Evolutionary conservation across 768 basidiomycete genomes (phyloP).

Genomic region (Termitomyces heimii): DNA sequence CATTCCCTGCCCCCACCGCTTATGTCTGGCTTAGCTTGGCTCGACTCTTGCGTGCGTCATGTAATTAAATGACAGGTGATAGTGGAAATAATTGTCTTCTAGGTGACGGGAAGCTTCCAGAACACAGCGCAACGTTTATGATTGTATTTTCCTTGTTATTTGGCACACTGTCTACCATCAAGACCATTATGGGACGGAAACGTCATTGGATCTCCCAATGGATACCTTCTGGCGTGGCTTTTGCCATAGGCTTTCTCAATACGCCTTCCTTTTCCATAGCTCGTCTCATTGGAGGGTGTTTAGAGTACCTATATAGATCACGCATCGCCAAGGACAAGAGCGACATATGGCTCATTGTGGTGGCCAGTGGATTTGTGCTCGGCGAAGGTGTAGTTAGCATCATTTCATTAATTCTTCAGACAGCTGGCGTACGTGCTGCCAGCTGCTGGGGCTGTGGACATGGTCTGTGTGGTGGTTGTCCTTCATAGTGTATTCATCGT

Average conservation of each 20-base stretch:
- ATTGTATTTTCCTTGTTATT: conserved; percentile 68
- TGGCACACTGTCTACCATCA: conserved; percentile 57
- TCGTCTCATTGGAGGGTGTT: conserved; percentile 79
- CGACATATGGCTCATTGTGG: conserved; percentile 74
- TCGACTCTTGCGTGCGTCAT: conserved; percentile 60
- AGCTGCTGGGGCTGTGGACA: conserved; percentile 89
- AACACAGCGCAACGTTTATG: conserved; percentile 76
- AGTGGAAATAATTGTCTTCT: conserved; percentile 14
- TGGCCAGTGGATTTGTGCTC: conserved; percentile 93
- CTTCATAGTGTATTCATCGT: conserved; percentile 19
- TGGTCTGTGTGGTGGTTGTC: conserved; percentile 68
- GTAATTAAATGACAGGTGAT: background rate
- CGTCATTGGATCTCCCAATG: conserved; percentile 57
- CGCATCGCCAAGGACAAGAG: conserved; percentile 43
- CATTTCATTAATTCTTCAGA: conserved; percentile 67
- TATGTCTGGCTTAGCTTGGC: conserved; percentile 88
- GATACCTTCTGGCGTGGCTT: conserved; percentile 91
- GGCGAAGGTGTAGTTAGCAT: conserved; percentile 92
- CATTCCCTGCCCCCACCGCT: conserved; percentile 94
- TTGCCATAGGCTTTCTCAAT: conserved; percentile 94
- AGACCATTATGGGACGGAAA: conserved; percentile 49
- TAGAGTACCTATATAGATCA: conserved; percentile 67
- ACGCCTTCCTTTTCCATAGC: conserved; percentile 94
- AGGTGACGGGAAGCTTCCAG: conserved; percentile 83
- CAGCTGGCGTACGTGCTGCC: conserved; percentile 62